Evolutionary conservation across 441 rosid genomes (phyloP), one percentile per base, ranked within the genome.

Genomic region (Gossypium aridum): DNA sequence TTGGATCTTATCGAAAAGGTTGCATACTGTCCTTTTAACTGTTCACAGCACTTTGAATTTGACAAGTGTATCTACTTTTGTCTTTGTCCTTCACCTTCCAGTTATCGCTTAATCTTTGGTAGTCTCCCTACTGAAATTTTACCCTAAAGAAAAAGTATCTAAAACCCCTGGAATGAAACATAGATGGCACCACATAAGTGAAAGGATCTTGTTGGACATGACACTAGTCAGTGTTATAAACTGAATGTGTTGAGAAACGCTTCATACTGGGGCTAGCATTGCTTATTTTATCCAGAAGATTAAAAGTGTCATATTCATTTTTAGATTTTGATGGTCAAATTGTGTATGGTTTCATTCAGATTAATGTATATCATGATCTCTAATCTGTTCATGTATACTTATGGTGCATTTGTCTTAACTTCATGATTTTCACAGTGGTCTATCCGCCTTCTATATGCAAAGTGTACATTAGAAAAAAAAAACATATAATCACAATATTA

Each of bases 1-100:
- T 77, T 90, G 81, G 92, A 90, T 79, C 87, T 90, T 43, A 85
- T 90, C 72, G 94, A 90, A 76, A 90, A 90, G 94, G 94, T 88
- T 73, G 67, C 65, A 39, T 56, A 5, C 71, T 17, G 61, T 72
- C 65, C 72, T 64, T 72, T 49, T 68, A 62, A 63, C 49, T 61
- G 17, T 45, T 17, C 23, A 64, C 10, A 7, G 4, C 75, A 34
- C 51, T 78, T 65, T 51, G 47, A 63, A 51, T 53, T 49, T 54
- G 6, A 53, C 71, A 47, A 20, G 10, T 26, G 2, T 23, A 56
- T 71, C 73, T 71, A 17, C 34, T 79, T 13, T 47, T 39, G 19
- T 56, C 22, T 76, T 63, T 66, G 28, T 28, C 22, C 17, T 61
- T 49, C 68, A 75, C 13, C 67, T 62, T 72, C 31, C 74, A 47